Evolutionary conservation across 2,329 filamentous ascomycete genomes (phyloP).

Genomic region (Cercospora beticola): DNA sequence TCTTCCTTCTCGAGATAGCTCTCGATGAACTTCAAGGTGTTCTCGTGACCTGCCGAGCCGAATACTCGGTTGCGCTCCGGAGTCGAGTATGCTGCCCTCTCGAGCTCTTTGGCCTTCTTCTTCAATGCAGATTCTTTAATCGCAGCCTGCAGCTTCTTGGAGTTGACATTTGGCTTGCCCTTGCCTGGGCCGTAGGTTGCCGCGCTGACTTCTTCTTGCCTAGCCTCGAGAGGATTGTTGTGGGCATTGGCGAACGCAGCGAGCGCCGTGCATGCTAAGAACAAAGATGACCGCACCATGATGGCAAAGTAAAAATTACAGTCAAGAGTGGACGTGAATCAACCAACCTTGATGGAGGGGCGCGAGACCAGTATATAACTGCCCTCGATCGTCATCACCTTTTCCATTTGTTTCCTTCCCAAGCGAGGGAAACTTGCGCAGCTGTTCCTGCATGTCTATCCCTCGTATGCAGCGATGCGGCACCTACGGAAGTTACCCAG

Average conservation of each 20-base stretch:
- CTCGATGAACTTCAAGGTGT: conserved; percentile 42
- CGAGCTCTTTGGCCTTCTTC: conserved; percentile 34
- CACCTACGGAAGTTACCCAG: conserved; percentile 2
- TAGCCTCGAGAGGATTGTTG: conserved; percentile 10
- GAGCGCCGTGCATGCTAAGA: conserved; percentile 11
- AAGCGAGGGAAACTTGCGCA: neutral
- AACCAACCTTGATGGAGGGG: conserved; percentile 19
- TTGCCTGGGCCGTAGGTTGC: neutral
- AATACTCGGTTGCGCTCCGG: conserved; percentile 41
- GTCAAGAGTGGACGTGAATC: neutral
- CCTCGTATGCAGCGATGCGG: conserved; percentile 4
- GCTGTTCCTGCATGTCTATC: conserved; percentile 14
- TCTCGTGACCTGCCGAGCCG: conserved; percentile 41
- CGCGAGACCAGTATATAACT: conserved; percentile 7
- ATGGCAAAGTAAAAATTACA: neutral
- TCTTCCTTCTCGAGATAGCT: conserved; percentile 46
- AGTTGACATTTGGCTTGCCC: conserved; percentile 18
- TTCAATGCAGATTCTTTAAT: conserved; percentile 24
- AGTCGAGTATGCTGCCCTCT: conserved; percentile 42
- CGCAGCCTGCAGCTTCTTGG: conserved; percentile 22
- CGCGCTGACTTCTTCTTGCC: conserved; percentile 11
- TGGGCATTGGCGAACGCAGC: conserved; percentile 9
- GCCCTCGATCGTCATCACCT: neutral
- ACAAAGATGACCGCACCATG: conserved; percentile 14
- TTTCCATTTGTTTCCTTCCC: neutral